phyloP scores from a whole-genome alignment of 2,329 filamentous ascomycete species.

The Aureobasidium sp. region DNA sequence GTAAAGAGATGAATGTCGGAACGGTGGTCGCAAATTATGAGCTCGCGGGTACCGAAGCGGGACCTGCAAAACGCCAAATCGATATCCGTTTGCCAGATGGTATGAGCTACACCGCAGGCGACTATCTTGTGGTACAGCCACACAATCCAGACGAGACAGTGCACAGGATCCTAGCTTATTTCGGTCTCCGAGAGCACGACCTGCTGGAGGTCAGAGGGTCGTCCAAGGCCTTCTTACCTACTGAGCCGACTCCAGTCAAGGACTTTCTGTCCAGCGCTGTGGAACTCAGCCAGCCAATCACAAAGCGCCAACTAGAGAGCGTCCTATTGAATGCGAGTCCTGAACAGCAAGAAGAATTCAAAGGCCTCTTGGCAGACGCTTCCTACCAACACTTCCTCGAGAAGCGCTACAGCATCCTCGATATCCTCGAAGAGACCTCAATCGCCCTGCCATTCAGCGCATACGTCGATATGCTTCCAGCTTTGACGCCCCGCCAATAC shows the following conservation, averaged over 20 bases:
- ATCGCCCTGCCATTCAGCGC: slow-evolving; percentile 53
- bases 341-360: slow-evolving; percentile 32
- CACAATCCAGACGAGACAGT: slow-evolving; percentile 57
- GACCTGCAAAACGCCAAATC: slow-evolving; percentile 49
- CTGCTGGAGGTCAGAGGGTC: slow-evolving; percentile 46
- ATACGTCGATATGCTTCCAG: slow-evolving; percentile 43
- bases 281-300: slow-evolving; percentile 62
- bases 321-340: not conserved
- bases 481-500: slow-evolving; percentile 20
- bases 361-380: slow-evolving; percentile 34
- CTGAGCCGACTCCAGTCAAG: slow-evolving; percentile 25
- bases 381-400: slow-evolving; percentile 29
- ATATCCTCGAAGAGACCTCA: slow-evolving; percentile 56
- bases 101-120: slow-evolving; percentile 60
- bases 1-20: slow-evolving; percentile 56
- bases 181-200: slow-evolving; percentile 50
- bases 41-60: slow-evolving; percentile 42
- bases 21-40: slow-evolving; percentile 48
- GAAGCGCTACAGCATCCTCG: slow-evolving; percentile 50
- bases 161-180: slow-evolving; percentile 37
- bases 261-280: slow-evolving; percentile 61
- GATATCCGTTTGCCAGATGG: slow-evolving; percentile 35
- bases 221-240: slow-evolving; percentile 29
- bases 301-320: slow-evolving; percentile 20
- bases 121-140: slow-evolving; percentile 59